Evolutionary conservation across 177 flowering plant genomes (phyloP).

Genomic region (Vitis hybrid): DNA sequence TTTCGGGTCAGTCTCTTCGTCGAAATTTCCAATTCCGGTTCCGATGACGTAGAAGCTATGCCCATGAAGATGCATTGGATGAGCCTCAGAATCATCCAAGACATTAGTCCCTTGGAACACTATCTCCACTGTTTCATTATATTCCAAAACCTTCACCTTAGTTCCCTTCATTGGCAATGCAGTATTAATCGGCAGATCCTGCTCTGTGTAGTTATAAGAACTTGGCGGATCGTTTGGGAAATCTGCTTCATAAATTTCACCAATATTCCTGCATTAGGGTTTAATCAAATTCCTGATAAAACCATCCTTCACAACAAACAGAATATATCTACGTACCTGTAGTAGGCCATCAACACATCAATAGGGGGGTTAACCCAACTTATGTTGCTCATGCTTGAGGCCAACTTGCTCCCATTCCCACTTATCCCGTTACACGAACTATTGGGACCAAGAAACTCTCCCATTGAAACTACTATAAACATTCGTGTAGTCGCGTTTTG

Average conservation of each 20-base stretch:
- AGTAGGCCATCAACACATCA: slow-evolving; percentile 37
- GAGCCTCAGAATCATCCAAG: not conserved
- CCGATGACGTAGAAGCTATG: not conserved
- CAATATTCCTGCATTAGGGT: slow-evolving; percentile 11
- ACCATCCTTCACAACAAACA: not conserved
- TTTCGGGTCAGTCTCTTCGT: not conserved
- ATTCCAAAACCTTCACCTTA: slow-evolving; percentile 29
- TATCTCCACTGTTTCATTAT: slow-evolving; percentile 8
- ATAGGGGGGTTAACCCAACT: slow-evolving; percentile 23
- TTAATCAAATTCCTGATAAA: not conserved
- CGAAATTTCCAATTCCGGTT: not conserved
- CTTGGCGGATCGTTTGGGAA: slow-evolving; percentile 35
- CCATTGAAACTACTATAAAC: slow-evolving; percentile 22
- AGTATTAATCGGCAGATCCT: not conserved
- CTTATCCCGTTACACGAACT: slow-evolving; percentile 29
- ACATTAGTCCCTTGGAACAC: slow-evolving; percentile 4
- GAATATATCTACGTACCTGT: slow-evolving; percentile 1
- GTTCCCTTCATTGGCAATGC: not conserved
- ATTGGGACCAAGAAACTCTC: slow-evolving; percentile 17
- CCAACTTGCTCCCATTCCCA: slow-evolving; percentile 8
- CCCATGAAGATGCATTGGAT: slow-evolving; percentile 2
- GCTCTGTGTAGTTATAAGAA: slow-evolving; percentile 34
- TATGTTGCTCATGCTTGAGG: slow-evolving; percentile 47
- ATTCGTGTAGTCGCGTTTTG: not conserved
- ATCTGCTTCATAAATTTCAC: slow-evolving; percentile 15